Evolutionary conservation across 345 rosid genomes (phyloP).

Genomic region (Murraya koenigii): DNA sequence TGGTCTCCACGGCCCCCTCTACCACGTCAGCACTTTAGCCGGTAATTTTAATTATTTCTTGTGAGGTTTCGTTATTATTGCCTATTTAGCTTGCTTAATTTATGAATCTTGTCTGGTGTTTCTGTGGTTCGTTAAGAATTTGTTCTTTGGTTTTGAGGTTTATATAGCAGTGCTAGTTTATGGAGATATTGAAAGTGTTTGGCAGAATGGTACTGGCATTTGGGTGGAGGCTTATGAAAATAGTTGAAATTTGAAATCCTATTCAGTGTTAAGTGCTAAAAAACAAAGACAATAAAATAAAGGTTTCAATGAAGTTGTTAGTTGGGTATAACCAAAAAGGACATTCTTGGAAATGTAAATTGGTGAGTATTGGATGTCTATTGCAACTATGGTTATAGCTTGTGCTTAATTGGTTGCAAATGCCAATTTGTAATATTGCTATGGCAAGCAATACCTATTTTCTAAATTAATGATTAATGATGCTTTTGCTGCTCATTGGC

Average conservation of each 20-base stretch:
- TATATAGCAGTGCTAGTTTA: neutral
- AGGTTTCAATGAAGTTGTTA: neutral
- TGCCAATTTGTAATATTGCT: neutral
- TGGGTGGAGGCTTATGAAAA: neutral
- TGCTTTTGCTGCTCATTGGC: neutral
- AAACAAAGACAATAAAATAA: neutral
- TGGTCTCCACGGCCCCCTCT: constrained; percentile 70
- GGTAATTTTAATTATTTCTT: constrained; percentile 33
- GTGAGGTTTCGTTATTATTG: neutral
- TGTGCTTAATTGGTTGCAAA: neutral
- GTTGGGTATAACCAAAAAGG: neutral
- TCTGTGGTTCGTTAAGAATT: neutral
- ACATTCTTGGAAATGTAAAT: neutral
- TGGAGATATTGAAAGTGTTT: neutral
- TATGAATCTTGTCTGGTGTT: neutral
- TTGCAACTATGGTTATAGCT: neutral
- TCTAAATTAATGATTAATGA: neutral
- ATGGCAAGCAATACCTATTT: neutral
- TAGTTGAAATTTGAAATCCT: too few species aligned
- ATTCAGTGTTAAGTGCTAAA: too few species aligned
- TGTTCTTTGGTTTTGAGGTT: neutral
- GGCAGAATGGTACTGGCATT: neutral
- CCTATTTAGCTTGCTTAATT: neutral
- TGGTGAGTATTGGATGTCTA: neutral
- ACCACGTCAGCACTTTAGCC: constrained; percentile 61